A percentile compares a stretch with the other conserved stretches of the same genome.
Evolutionary conservation across 768 basidiomycete species (phyloP).

Genomic region (Hygrocybe coccinea): DNA sequence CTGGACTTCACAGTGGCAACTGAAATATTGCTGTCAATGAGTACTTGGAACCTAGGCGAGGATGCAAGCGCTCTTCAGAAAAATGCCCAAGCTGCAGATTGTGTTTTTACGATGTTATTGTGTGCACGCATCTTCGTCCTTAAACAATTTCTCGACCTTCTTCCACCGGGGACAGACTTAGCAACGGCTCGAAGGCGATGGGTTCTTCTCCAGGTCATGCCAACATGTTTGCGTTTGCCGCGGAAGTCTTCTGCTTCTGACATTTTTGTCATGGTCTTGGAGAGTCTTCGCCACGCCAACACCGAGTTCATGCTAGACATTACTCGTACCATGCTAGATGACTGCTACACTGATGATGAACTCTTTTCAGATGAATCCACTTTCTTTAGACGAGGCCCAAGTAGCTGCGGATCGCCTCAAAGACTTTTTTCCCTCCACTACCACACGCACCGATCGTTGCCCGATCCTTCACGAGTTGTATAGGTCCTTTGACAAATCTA

Average conservation of each 20-base stretch:
- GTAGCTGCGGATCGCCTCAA: constrained; percentile 9
- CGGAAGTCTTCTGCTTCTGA: background rate
- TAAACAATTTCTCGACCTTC: constrained; percentile 7
- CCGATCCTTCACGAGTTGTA: constrained; percentile 10
- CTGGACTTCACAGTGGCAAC: constrained; percentile 7
- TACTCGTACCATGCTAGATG: background rate
- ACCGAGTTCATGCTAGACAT: background rate
- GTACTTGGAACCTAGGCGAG: constrained; percentile 8
- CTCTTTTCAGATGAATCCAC: background rate
- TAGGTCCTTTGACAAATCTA: constrained; percentile 3
- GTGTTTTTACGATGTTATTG: too few relatives aligned
- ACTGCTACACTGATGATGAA: background rate
- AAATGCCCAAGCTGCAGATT: constrained; percentile 4
- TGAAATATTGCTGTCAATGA: background rate
- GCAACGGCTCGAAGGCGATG: constrained; percentile 10
- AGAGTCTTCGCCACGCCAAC: constrained; percentile 4
- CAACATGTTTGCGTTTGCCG: background rate
- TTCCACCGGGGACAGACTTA: constrained; percentile 3
- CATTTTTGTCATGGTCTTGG: constrained; percentile 4
- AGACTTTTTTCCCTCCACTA: constrained; percentile 11
- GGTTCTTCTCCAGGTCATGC: constrained; percentile 4
- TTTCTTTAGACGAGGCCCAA: constrained; percentile 13
- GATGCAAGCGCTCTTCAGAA: background rate
- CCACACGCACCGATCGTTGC: constrained; percentile 4
- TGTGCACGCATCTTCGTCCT: constrained; percentile 13